Conservation (phyloP, 805 yeast genomes). For the Candida krabiensis region DNA sequence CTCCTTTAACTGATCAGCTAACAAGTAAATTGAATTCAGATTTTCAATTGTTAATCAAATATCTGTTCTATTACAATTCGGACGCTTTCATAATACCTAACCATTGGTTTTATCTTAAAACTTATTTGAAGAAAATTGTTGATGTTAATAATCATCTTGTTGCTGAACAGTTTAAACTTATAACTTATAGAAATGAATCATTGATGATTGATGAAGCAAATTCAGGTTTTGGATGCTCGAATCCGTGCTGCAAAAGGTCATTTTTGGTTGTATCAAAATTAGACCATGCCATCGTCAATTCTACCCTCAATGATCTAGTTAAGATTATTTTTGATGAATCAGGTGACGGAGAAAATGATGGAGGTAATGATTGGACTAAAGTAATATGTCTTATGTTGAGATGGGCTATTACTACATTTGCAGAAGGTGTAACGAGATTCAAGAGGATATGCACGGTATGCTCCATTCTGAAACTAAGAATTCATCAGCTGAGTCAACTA, state of each 20-base stretch:
- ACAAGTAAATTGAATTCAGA: constrained; percentile 20
- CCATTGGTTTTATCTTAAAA: constrained; percentile 57
- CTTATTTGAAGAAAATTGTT: constrained; percentile 43
- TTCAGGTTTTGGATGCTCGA: constrained; percentile 11
- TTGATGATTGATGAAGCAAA: constrained; percentile 50
- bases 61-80: constrained; percentile 48
- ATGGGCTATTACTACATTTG: constrained; percentile 32
- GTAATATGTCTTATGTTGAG: constrained; percentile 23
- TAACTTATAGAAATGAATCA: constrained; percentile 70
- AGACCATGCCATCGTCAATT: constrained; percentile 23
- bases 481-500: constrained; percentile 17
- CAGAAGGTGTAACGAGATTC: constrained; percentile 13
- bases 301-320: constrained; percentile 18
- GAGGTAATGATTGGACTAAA: constrained; percentile 26
- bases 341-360: constrained; percentile 13
- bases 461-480: constrained; percentile 27
- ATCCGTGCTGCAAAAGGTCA: constrained; percentile 15
- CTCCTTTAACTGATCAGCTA: constrained; percentile 13
- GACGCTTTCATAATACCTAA: constrained; percentile 66
- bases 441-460: constrained; percentile 25
- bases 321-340: constrained; percentile 28
- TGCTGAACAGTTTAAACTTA: constrained; percentile 54
- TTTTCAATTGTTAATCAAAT: constrained; percentile 37
- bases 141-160: constrained; percentile 33
- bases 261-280: constrained; percentile 26